Evolutionary conservation across 2,329 filamentous ascomycete species (phyloP), one percentile per base, ranked within the genome.

Genomic region (Podosphaera xanthii): DNA sequence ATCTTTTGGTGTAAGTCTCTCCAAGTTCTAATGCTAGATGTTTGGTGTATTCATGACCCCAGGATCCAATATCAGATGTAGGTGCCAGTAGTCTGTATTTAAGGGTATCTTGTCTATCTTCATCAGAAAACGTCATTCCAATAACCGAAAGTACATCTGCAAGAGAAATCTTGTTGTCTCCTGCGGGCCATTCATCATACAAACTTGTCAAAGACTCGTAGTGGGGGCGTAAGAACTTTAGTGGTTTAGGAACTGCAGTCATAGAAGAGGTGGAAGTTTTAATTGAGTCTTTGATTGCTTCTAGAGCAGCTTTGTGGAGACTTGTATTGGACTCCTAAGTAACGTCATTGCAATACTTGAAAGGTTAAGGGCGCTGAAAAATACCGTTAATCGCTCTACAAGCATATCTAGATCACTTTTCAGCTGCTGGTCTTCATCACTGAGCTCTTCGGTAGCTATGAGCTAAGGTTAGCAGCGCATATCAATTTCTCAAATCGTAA

Each of bases 201-300:
- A 90, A 76, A 71, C 86, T 86, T 63, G 85, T 85, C 69, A 98
- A 77, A 60, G 85, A 82, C 73, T 94, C 86, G 75, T 97, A 98
- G 73, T 98, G 91, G 65, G 91, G 92, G 75, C 92, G 82, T 63
- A 98, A 80, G 72, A 98, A 98, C 74, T 98, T 98, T 67, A 98
- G 79, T 40, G 92, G 92, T 74, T 98, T 98, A 33, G 94, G 92
- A 62, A 98, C 92, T 61, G 92, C 92, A 56, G 92, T 98, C 92
- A 98, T 98, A 53, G 94, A 98, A 61, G 90, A 97, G 65, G 92
- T 98, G 61, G 92, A 95, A 59, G 92, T 98, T 77, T 96, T 97
- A 77, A 98, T 98, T 70, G 88, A 94, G 68, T 84, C 88, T 77
- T 96, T 97, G 82, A 98, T 96, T 65, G 89, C 86, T 72, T 97